Base-by-base conservation (phyloP, 306 rosid genomes). In the Cucumis cinereus region DNA sequence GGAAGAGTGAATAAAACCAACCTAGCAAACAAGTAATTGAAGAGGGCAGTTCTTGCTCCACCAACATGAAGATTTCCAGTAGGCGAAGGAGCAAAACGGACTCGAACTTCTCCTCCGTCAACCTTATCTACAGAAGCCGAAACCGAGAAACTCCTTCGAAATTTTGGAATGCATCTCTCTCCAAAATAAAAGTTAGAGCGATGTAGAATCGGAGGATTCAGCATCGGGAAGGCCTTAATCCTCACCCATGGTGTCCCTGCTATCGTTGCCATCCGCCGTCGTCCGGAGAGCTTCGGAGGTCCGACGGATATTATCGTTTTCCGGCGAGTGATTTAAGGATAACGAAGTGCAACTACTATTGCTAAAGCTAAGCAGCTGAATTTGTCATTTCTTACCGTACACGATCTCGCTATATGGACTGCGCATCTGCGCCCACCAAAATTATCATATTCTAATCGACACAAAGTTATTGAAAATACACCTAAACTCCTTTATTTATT, bases 51-150 rank as follows among this genome's bases (percentile, higher is more conserved):
- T 79, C 99, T 83, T 3, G 99, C 99, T 76, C 99, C 99, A 19
- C 99, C 99, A 28, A 94, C 97, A 10, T 94, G 97, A n/a, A 94
- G 96, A 59, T 94, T 94, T 50, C 99, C 97, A 3, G 97, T 92
- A 1, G 99, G 97, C 60, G 99, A 94, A 62, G 99, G 99, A 54
- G 96, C 99, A 75, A 94, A 92, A 30, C 97, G 96, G 47, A 94
- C 99, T 15, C 99, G 95, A 55, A 94, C 92, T 53, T 74, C 86
- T 24, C 75, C 89, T 4, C 72, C 90, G 1, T 72, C 71, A 3
- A 59, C 54, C 30, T 78, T 69, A 12, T 80, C 61, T 12, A 64
- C 71, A 16, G 83, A 67, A 4, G 88, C 97, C 20, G 88, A 82
- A 67, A 90, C 87, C 17, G 97, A 85, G 30, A 92, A 90, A 75